Percentiles rank a stretch among this genome's conserved stretches.
These are phyloP conservation scores for Lactarius evosmus DNA, from an alignment of 768 basidiomycete genomes.

Conservation along the genomic window DNA sequence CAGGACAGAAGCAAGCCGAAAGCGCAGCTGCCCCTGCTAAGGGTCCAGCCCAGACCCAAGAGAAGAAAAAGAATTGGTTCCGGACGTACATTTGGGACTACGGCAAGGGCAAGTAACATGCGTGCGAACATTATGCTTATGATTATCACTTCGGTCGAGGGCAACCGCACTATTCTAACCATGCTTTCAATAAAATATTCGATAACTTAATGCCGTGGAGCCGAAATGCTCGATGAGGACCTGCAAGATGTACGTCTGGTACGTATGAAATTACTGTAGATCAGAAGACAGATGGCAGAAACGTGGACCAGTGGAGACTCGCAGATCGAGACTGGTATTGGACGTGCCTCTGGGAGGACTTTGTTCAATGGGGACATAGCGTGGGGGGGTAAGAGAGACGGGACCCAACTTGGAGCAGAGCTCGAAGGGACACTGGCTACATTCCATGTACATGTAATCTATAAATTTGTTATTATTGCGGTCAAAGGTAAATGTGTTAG, in stretches of 20 bases:
- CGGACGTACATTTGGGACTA: neutral
- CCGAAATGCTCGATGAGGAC: neutral
- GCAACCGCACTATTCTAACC: neutral
- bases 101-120: neutral
- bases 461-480: no score
- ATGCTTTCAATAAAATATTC: neutral
- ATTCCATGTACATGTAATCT: no score
- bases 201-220: neutral
- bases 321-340: neutral
- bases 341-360: neutral
- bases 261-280: neutral
- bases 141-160: neutral
- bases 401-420: no score
- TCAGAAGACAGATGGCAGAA: neutral
- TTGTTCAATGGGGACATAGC: neutral
- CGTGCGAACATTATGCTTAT: neutral
- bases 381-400: no score
- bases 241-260: neutral
- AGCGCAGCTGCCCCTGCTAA: neutral
- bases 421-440: no score
- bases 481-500: no score
- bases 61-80: neutral
- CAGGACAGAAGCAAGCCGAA: neutral
- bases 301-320: neutral
- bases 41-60: neutral